These are phyloP conservation scores for Botrytis fragariae DNA, from an alignment of 2,329 filamentous ascomycete genomes.

Conservation along the genomic window DNA sequence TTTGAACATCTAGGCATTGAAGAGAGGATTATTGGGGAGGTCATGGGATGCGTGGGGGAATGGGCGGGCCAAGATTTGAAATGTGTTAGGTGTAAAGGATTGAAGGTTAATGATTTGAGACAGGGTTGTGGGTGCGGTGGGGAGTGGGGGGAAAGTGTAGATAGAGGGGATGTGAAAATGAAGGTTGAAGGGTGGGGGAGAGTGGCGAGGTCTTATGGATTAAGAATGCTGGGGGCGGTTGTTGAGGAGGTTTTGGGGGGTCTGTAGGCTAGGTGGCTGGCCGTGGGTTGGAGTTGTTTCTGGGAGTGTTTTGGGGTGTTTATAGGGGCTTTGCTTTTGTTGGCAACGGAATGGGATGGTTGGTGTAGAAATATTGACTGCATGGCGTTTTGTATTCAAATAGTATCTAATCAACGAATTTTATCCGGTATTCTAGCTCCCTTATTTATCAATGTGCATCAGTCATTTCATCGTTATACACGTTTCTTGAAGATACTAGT, in stretches of 20 bases:
- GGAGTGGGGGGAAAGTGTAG: conserved; percentile 72
- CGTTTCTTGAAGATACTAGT: not conserved
- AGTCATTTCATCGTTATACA: not conserved
- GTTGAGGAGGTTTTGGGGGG: conserved; percentile 60
- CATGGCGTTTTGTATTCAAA: not conserved
- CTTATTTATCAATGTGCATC: not conserved
- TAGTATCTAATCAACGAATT: not conserved
- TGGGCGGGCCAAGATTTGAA: conserved; percentile 91
- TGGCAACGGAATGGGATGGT: not conserved
- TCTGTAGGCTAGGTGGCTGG: conserved; percentile 38
- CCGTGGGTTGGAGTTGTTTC: not conserved
- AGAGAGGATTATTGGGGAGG: conserved; percentile 73
- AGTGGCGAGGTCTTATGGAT: conserved; percentile 74
- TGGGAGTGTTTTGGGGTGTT: not conserved
- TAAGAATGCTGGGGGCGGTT: conserved; percentile 77
- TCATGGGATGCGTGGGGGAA: conserved; percentile 70
- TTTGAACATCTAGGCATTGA: conserved; percentile 81
- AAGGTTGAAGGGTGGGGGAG: conserved; percentile 67
- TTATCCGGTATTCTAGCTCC: not conserved
- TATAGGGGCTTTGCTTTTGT: not conserved
- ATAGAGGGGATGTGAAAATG: conserved; percentile 62
- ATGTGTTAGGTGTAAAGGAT: conserved; percentile 66
- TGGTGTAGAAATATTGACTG: not conserved
- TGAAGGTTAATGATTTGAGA: conserved; percentile 89
- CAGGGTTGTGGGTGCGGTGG: conserved; percentile 95